These are phyloP conservation scores for Thuidium tamariscinum DNA, from an alignment of 225 moss, liverwort and hornwort genomes.

Conservation along the genomic window DNA sequence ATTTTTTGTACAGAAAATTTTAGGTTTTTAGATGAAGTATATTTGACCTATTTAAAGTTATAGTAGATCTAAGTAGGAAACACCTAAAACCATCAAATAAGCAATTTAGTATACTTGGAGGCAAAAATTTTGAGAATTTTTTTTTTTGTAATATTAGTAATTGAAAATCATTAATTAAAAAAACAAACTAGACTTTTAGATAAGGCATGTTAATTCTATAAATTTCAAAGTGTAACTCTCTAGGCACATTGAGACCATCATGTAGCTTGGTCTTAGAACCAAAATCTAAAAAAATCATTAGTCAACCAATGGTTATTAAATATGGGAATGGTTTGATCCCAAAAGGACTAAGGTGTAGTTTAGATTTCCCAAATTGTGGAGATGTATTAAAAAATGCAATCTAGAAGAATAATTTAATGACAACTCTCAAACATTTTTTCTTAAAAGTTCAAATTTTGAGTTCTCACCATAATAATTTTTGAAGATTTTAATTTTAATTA, in stretches of 20 bases:
- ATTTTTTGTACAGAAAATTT: not conserved
- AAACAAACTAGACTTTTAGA: too few relatives aligned
- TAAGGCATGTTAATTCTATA: not conserved
- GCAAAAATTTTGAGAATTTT: not conserved
- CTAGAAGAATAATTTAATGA: too few relatives aligned
- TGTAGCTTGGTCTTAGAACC: not conserved
- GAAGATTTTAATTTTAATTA: too few relatives aligned
- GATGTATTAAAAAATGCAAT: too few relatives aligned
- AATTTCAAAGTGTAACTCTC: too few relatives aligned
- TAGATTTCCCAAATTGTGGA: too few relatives aligned
- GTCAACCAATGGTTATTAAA: fast-evolving
- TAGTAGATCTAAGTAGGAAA: fast-evolving
- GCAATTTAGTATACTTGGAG: not conserved
- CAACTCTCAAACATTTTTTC: too few relatives aligned
- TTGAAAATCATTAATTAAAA: too few relatives aligned
- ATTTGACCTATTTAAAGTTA: not conserved
- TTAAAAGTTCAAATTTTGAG: too few relatives aligned
- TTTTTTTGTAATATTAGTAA: not conserved
- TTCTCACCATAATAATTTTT: too few relatives aligned
- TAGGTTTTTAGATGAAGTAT: not conserved
- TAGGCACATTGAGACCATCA: not conserved
- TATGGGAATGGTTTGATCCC: fast-evolving
- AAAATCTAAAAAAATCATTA: fast-evolving
- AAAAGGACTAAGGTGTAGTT: too few relatives aligned
- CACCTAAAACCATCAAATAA: not conserved